Percentiles rank a stretch among this genome's conserved stretches.
Conservation (phyloP, 495 filamentous ascomycete species). For the Neurospora sublineolata region DNA sequence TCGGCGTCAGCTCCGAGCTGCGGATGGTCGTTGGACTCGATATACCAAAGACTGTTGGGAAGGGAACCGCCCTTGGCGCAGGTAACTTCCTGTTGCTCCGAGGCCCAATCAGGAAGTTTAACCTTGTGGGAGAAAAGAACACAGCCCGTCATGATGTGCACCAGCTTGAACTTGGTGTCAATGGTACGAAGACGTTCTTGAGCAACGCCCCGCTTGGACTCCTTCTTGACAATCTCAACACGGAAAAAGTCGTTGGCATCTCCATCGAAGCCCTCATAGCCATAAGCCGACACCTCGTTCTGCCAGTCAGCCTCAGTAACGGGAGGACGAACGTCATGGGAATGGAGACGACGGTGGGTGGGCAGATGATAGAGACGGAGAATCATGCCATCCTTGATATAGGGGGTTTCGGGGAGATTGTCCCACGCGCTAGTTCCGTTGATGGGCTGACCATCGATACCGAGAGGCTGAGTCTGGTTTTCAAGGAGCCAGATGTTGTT, state of each 20-base stretch:
- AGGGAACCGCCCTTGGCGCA: conserved; percentile 87
- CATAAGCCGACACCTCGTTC: conserved; percentile 94
- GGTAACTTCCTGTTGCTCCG: conserved; percentile 94
- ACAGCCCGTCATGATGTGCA: conserved; percentile 95
- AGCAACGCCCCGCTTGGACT: conserved; percentile 69
- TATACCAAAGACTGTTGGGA: conserved; percentile 93
- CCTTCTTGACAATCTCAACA: conserved; percentile 81
- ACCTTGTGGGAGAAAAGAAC: conserved; percentile 97
- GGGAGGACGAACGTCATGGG: conserved; percentile 93
- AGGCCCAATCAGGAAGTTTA: conserved; percentile 95
- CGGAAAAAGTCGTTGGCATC: conserved; percentile 96
- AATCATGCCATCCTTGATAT: conserved; percentile 67
- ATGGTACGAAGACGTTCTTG: conserved; percentile 87
- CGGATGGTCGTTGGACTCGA: conserved; percentile 81
- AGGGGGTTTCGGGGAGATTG: conserved; percentile 48
- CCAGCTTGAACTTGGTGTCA: conserved; percentile 87
- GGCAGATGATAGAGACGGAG: conserved; percentile 72
- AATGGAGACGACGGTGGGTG: conserved; percentile 84
- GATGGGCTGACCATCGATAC: conserved; percentile 58
- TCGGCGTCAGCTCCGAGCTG: conserved; percentile 62
- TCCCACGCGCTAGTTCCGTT: conserved; percentile 79
- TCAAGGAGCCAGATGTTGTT: conserved; percentile 92
- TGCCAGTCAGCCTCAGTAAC: conserved; percentile 98
- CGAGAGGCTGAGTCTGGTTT: conserved; percentile 88
- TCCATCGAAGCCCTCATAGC: conserved; percentile 91